These are phyloP conservation scores for Pyrenophora teres DNA, from an alignment of 2,329 filamentous ascomycete genomes.

Conservation along the genomic window DNA sequence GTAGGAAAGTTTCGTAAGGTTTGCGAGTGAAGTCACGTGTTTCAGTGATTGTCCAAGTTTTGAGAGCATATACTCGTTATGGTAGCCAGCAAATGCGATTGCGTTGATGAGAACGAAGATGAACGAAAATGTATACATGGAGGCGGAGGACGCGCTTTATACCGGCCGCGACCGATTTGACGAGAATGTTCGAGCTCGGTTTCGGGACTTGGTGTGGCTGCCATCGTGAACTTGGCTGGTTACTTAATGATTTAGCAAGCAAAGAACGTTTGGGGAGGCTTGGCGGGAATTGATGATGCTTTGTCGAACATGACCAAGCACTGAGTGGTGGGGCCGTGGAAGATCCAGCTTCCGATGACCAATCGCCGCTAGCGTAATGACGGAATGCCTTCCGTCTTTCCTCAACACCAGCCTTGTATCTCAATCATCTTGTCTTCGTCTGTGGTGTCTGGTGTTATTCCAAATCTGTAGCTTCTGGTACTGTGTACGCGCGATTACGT, in stretches of 20 bases:
- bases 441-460: not conserved
- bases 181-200: constrained; percentile 40
- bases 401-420: constrained; percentile 1
- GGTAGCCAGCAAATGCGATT: constrained; percentile 46
- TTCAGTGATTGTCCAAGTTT: constrained; percentile 41
- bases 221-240: constrained; percentile 28
- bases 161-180: constrained; percentile 20
- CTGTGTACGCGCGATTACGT: not conserved
- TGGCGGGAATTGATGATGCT: constrained; percentile 16
- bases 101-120: constrained; percentile 51
- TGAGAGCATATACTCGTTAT: constrained; percentile 50
- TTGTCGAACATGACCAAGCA: constrained; percentile 31
- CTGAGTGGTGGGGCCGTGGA: constrained; percentile 2
- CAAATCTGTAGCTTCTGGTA: not conserved
- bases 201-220: constrained; percentile 16
- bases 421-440: not conserved
- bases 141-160: constrained; percentile 40
- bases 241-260: constrained; percentile 39
- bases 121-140: constrained; percentile 49
- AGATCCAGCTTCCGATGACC: constrained; percentile 7
- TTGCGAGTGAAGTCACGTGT: constrained; percentile 33
- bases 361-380: constrained; percentile 4
- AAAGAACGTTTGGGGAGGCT: constrained; percentile 9
- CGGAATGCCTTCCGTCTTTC: not conserved
- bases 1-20: constrained; percentile 20